These are phyloP conservation scores for Cladophialophora bantiana DNA, from an alignment of 2,329 filamentous ascomycete species.

Conservation along the genomic window DNA sequence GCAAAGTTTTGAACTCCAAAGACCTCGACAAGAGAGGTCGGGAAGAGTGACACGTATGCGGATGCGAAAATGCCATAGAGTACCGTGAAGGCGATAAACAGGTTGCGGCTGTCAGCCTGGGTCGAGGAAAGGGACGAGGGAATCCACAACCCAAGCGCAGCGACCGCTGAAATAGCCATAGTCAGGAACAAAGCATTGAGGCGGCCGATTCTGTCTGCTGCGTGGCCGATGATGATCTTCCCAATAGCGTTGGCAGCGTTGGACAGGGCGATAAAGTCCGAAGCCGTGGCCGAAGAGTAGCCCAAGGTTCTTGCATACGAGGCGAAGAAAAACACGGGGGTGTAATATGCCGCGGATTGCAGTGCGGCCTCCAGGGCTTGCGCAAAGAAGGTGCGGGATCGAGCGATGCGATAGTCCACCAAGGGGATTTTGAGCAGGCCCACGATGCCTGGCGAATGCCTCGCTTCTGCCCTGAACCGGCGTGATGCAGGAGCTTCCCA, in stretches of 20 bases:
- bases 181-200: constrained; percentile 49
- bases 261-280: constrained; percentile 50
- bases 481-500: constrained; percentile 1
- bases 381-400: constrained; percentile 47
- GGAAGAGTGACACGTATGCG: constrained; percentile 50
- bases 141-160: constrained; percentile 43
- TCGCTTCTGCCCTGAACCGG: background rate
- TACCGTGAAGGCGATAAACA: constrained; percentile 43
- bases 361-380: constrained; percentile 48
- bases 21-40: constrained; percentile 49
- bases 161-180: constrained; percentile 42
- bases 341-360: constrained; percentile 50
- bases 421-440: constrained; percentile 1
- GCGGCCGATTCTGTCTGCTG: constrained; percentile 49
- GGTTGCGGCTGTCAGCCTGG: constrained; percentile 34
- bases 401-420: constrained; percentile 45
- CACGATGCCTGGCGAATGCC: background rate
- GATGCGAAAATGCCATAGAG: constrained; percentile 48
- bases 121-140: constrained; percentile 27
- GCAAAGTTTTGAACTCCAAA: constrained; percentile 49
- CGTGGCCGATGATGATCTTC: constrained; percentile 48
- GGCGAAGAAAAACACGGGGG: constrained; percentile 50
- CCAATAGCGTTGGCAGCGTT: constrained; percentile 51
- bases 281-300: constrained; percentile 44
- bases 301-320: constrained; percentile 49